A percentile compares a stretch with the other conserved stretches of the same genome.
Evolutionary conservation across 2,329 filamentous ascomycete species (phyloP).

Genomic region (Diaporthe batatas): DNA sequence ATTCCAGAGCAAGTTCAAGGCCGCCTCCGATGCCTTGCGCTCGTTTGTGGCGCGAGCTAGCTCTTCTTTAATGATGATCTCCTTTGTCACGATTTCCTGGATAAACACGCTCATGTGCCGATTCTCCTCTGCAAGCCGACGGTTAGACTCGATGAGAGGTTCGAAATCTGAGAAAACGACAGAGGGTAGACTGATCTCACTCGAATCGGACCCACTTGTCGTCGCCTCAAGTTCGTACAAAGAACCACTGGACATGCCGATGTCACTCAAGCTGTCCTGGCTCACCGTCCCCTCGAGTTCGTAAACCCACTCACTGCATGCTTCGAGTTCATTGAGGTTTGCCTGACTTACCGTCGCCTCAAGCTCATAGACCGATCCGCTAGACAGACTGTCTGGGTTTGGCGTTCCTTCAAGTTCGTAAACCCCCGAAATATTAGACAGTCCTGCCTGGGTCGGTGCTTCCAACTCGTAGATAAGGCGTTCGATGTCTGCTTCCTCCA

Average conservation of each 20-base stretch:
- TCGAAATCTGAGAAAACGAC: background rate
- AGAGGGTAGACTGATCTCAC: slow-evolving; percentile 10
- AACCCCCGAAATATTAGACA: background rate
- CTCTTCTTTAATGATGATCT: slow-evolving; percentile 7
- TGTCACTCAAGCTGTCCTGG: background rate
- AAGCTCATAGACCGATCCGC: background rate
- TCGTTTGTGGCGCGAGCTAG: slow-evolving; percentile 14
- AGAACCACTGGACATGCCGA: background rate
- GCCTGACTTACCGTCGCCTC: background rate
- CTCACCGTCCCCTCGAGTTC: background rate
- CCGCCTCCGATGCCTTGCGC: background rate
- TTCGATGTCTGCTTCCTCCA: background rate
- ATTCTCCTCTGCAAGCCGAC: background rate
- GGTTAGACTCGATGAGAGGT: background rate
- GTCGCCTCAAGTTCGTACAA: slow-evolving; percentile 17
- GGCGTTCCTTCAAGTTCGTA: no score
- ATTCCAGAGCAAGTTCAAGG: slow-evolving; percentile 24
- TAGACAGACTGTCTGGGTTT: no score
- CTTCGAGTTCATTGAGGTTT: background rate
- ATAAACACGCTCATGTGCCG: slow-evolving; percentile 5
- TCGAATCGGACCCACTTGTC: background rate
- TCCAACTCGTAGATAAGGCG: background rate
- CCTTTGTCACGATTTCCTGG: slow-evolving; percentile 19
- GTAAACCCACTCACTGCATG: no score
- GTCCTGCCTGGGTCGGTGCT: background rate